Base-by-base conservation (phyloP, 352 stramenopile species). In the Phytophthora pseudosyringae region DNA sequence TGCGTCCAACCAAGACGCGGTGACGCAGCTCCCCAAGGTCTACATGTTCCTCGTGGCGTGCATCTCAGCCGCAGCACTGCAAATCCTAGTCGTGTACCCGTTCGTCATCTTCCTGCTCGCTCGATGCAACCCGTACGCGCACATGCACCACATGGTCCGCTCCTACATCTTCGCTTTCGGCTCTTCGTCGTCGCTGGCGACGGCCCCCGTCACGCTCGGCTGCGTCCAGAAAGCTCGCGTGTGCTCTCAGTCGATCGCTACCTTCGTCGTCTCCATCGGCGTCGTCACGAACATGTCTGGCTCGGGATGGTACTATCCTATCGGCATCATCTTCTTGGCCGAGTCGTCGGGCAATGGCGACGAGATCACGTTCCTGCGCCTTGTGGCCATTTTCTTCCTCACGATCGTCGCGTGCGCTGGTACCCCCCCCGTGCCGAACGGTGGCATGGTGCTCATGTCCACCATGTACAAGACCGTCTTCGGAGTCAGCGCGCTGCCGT, bases 241-340 rank as follows among this genome's bases (percentile, higher is more conserved):
- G 64, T 89, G 79, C 46, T 91, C 82, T 18, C 80, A 86, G 53
- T 90, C 85, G 38, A 75, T 93, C 12, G 78, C 77, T n/a, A 90
- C 89, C 32, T 89, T 92, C 43, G 76, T 90, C 16, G 72, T 93
- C 50, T 91, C 82, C 12, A 79, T 93, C 26, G 83, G 82, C 18
- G 81, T 88, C 8, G 73, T 76, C 13, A 81, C 80, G 12, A 89
- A 90, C 67, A 76, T 89, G 52, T 83, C 76, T 0, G 78, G 67
- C 18, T 71, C 67, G 13, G 82, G 76, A 18, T 83, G 80, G 64
- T 91, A 91, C 63, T 81, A 81, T 38, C 82, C 82, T 5, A 79
- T 94, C 43, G 75, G 69, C 5, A 73, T 89, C 36, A 62, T 88
- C 36, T 91, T 83, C 48, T 56, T 93, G 7, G 81, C 82, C 7